Evolutionary conservation across 176 grass and related monocot species (phyloP).

Genomic region (Aegilops umbellulata): DNA sequence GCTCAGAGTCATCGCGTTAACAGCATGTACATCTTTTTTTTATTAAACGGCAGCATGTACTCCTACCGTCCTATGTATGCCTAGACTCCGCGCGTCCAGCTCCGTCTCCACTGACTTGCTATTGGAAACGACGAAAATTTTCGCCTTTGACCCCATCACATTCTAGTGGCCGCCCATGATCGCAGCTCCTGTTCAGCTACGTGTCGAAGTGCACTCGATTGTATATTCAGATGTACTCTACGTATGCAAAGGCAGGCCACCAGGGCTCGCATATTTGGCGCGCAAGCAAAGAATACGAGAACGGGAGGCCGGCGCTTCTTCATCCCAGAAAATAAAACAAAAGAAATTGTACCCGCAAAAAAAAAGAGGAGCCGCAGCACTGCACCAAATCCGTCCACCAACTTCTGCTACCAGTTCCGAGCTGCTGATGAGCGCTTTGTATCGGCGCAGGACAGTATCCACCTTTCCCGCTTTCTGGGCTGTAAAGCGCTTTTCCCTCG

Average conservation of each 20-base stretch:
- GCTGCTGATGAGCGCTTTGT: too few species aligned
- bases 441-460: too few species aligned
- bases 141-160: constrained; percentile 6
- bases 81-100: not conserved
- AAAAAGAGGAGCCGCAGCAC: not conserved
- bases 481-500: too few species aligned
- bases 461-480: too few species aligned
- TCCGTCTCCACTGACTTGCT: not conserved
- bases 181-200: not conserved
- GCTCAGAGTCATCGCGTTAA: not conserved
- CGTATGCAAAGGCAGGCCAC: too few species aligned
- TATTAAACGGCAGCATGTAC: not conserved
- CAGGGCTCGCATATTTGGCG: not conserved
- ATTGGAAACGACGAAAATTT: not conserved
- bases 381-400: not conserved
- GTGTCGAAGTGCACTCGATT: not conserved
- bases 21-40: not conserved
- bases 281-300: not conserved
- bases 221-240: not conserved
- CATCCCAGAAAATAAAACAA: not conserved
- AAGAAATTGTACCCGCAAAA: too few species aligned
- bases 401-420: not conserved
- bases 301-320: not conserved
- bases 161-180: not conserved
- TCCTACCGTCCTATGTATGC: not conserved